These are phyloP conservation scores for Termitomyces sp. DNA, from an alignment of 768 basidiomycete species.

Conservation along the genomic window DNA sequence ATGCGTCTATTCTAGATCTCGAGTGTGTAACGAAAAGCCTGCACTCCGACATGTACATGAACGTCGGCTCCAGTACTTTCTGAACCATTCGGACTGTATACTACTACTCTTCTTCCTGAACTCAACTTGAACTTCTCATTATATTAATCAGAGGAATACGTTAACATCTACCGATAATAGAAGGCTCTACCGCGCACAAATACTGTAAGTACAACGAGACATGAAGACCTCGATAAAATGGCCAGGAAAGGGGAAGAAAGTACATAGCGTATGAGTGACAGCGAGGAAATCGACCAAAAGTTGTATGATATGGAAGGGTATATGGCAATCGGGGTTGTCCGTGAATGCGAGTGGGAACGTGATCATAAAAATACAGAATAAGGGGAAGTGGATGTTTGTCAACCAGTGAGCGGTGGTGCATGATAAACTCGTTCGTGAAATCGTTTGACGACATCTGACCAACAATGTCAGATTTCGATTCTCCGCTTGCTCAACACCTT, in stretches of 20 bases:
- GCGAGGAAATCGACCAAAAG: not conserved
- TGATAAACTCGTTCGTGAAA: not conserved
- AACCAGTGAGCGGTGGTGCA: conserved; percentile 4
- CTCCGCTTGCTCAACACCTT: conserved; percentile 43
- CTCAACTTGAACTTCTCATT: not conserved
- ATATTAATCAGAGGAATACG: not conserved
- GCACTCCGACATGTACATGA: no score
- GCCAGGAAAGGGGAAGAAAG: not conserved
- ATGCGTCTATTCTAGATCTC: no score
- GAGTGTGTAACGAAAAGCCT: no score
- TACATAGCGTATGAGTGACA: conserved; percentile 9
- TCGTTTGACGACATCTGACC: not conserved
- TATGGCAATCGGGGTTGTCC: conserved; percentile 15
- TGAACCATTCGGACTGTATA: not conserved
- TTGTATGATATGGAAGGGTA: conserved; percentile 9
- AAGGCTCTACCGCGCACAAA: conserved; percentile 8
- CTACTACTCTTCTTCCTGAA: not conserved
- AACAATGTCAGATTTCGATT: conserved; percentile 28
- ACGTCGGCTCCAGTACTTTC: no score
- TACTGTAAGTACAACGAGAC: conserved; percentile 10
- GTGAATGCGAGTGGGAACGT: conserved; percentile 1
- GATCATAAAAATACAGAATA: conserved; percentile 11
- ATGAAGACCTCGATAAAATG: not conserved
- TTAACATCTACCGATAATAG: conserved; percentile 7
- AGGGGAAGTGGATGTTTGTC: conserved; percentile 3